These are phyloP conservation scores for Colletotrichum nymphaeae DNA, from an alignment of 2,329 filamentous ascomycete species.

Conservation along the genomic window DNA sequence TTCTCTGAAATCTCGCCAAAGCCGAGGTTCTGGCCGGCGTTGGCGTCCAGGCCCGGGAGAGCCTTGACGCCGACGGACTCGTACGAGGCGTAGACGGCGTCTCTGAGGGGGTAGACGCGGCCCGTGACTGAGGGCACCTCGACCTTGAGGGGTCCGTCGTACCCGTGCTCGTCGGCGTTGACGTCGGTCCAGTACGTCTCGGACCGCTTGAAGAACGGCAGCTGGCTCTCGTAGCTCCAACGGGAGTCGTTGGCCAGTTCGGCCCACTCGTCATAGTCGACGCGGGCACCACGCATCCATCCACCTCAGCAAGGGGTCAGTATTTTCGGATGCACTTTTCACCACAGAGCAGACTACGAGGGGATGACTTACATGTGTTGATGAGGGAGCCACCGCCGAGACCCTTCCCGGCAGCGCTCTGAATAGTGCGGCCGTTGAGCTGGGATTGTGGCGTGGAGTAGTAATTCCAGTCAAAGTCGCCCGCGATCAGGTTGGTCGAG, in stretches of 20 bases:
- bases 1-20: slow-evolving; percentile 46
- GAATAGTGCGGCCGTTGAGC: slow-evolving; percentile 40
- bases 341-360: too few species aligned
- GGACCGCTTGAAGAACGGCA: slow-evolving; percentile 56
- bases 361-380: slow-evolving; percentile 46
- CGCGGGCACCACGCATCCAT: slow-evolving; percentile 55
- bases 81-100: slow-evolving; percentile 50
- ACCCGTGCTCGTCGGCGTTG: slow-evolving; percentile 49
- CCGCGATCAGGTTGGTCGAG: slow-evolving; percentile 43
- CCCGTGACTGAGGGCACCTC: slow-evolving; percentile 43
- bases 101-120: slow-evolving; percentile 52
- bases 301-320: slow-evolving; percentile 39
- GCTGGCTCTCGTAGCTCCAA: slow-evolving; percentile 58
- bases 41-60: slow-evolving; percentile 41
- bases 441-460: slow-evolving; percentile 44
- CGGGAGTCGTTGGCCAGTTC: slow-evolving; percentile 46
- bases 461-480: slow-evolving; percentile 50
- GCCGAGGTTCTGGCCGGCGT: slow-evolving; percentile 44
- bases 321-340: neutral
- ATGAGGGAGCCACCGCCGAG: slow-evolving; percentile 54
- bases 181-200: slow-evolving; percentile 45
- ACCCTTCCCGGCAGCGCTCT: slow-evolving; percentile 48
- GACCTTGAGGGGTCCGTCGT: slow-evolving; percentile 50
- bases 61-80: slow-evolving; percentile 50
- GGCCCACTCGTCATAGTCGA: slow-evolving; percentile 59